Conservation (phyloP, 352 stramenopile species). For the Phytophthora melonis region DNA sequence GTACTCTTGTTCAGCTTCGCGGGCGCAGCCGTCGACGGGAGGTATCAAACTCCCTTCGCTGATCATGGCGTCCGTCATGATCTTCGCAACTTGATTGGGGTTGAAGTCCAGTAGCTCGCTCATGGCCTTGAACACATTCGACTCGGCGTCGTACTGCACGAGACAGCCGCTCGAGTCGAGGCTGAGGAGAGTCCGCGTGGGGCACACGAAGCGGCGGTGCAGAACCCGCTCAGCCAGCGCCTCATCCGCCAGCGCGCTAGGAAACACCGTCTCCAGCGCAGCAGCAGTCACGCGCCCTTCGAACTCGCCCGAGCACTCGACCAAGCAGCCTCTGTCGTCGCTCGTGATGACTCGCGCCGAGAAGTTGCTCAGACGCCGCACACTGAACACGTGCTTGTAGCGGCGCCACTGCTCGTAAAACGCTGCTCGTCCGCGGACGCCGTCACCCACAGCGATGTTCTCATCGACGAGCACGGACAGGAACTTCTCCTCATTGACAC, state of each 20-base stretch:
- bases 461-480: conserved; percentile 30
- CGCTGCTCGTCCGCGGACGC: conserved; percentile 16
- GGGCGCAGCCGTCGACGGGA: conserved; percentile 6
- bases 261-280: conserved; percentile 38
- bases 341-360: conserved; percentile 36
- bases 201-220: conserved; percentile 34
- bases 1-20: conserved; percentile 7
- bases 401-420: conserved; percentile 58
- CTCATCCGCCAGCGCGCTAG: conserved; percentile 25
- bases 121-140: conserved; percentile 52
- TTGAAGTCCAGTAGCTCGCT: conserved; percentile 30
- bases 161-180: conserved; percentile 34
- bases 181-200: conserved; percentile 44
- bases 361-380: conserved; percentile 27
- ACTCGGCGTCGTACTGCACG: conserved; percentile 44
- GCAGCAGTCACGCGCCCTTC: conserved; percentile 33
- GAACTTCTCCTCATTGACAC: conserved; percentile 25
- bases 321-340: conserved; percentile 32
- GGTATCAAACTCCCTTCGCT: conserved; percentile 41
- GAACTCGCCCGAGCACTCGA: conserved; percentile 42
- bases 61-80: conserved; percentile 44
- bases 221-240: conserved; percentile 22
- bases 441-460: conserved; percentile 33
- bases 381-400: conserved; percentile 54
- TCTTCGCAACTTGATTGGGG: conserved; percentile 14